Evolutionary conservation across 164 flowering plant species (phyloP).

Genomic region (Umbellularia californica): DNA sequence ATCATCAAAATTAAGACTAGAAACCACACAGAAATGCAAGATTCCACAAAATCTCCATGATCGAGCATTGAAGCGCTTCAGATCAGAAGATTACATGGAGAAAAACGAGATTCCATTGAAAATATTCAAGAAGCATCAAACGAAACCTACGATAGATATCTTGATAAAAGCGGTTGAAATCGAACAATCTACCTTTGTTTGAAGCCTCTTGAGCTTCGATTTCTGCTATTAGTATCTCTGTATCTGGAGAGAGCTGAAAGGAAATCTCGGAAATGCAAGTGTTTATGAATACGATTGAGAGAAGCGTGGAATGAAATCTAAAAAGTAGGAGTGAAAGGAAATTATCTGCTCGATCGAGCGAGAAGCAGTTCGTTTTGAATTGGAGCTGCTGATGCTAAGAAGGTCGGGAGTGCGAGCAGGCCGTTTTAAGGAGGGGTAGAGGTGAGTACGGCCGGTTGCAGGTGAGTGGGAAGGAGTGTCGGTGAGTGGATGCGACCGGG

Average conservation of each 20-base stretch:
- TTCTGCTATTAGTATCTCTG: background rate
- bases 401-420: background rate
- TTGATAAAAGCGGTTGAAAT: background rate
- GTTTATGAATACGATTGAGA: too few species aligned
- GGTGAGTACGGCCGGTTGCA: slow-evolving; percentile 11
- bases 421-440: slow-evolving; percentile 1
- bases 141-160: background rate
- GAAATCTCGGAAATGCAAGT: background rate
- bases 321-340: background rate
- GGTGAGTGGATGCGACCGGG: slow-evolving; percentile 37
- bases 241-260: too few species aligned
- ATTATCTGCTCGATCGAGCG: background rate
- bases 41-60: background rate
- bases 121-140: too few species aligned
- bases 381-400: background rate
- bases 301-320: background rate
- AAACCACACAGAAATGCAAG: background rate
- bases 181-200: background rate
- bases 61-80: background rate
- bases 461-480: slow-evolving; percentile 33
- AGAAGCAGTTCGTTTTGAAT: background rate
- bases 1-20: background rate
- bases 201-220: slow-evolving; percentile 3
- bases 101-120: background rate
- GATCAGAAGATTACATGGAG: background rate